Percentiles rank a stretch among this genome's conserved stretches.
Conservation (phyloP, 2,329 filamentous ascomycete species). For the Elsinoe ampelina region DNA sequence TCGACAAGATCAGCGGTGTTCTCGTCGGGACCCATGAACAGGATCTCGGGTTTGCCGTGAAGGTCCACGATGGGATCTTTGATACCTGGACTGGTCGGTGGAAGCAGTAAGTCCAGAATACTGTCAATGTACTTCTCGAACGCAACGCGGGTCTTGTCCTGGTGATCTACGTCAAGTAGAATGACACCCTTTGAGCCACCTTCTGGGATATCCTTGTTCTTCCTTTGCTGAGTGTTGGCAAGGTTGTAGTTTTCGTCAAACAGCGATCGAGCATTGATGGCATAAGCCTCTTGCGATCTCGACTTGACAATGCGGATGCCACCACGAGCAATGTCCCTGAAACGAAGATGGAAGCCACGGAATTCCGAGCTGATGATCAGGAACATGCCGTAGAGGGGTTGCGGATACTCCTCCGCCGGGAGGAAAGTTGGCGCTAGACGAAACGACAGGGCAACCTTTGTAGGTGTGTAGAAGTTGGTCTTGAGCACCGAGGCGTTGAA, state of each 20-base stretch:
- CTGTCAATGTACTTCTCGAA: constrained; percentile 99
- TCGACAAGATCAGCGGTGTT: constrained; percentile 96
- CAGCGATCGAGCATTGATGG: constrained; percentile 89
- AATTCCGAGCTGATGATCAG: constrained; percentile 95
- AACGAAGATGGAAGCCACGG: constrained; percentile 91
- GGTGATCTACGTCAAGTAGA: constrained; percentile 83
- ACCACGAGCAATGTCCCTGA: constrained; percentile 92
- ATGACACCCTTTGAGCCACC: constrained; percentile 98
- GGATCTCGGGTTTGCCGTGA: constrained; percentile 88
- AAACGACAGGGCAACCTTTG: constrained; percentile 96
- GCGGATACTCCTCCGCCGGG: constrained; percentile 83
- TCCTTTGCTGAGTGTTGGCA: constrained; percentile 95
- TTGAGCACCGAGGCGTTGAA: constrained; percentile 93
- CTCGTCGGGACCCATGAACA: constrained; percentile 98
- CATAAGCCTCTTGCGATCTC: constrained; percentile 87
- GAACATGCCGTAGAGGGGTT: constrained; percentile 96
- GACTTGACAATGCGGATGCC: constrained; percentile 99
- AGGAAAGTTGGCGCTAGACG: constrained; percentile 83
- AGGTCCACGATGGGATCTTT: constrained; percentile 97
- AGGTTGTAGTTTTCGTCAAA: constrained; percentile 99
- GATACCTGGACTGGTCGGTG: constrained; percentile 85
- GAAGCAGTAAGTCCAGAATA: constrained; percentile 87
- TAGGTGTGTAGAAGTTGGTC: constrained; percentile 96
- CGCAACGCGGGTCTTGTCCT: constrained; percentile 82
- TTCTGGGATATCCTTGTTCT: constrained; percentile 99